Evolutionary conservation across 331 rosid genomes (phyloP).

Genomic region (Arachis monticola): DNA sequence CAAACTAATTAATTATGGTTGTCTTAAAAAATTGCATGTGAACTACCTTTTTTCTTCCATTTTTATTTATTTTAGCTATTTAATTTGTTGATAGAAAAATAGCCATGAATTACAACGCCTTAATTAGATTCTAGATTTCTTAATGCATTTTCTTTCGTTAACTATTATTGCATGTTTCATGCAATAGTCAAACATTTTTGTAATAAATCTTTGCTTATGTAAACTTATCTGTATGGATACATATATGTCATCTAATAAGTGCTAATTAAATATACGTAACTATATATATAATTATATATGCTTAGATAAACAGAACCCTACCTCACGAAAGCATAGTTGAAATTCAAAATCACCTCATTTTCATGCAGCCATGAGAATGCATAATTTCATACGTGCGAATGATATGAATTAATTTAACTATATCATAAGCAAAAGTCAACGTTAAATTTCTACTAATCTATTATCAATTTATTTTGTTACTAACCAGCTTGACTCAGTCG

Average conservation of each 20-base stretch:
- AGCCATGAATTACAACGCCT: slow-evolving; percentile 10
- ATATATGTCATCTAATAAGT: slow-evolving; percentile 5
- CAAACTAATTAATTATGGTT: too few species aligned
- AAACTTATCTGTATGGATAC: background rate
- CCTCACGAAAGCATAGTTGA: slow-evolving; percentile 10
- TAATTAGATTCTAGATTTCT: slow-evolving; percentile 5
- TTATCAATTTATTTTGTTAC: background rate
- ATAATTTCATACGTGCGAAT: background rate
- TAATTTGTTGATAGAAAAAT: too few species aligned
- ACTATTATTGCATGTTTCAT: background rate
- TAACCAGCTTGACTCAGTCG: too few species aligned
- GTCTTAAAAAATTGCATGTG: too few species aligned
- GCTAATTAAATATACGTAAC: background rate
- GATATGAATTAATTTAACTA: slow-evolving; percentile 12
- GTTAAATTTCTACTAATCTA: slow-evolving; percentile 9
- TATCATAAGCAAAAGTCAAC: slow-evolving; percentile 34
- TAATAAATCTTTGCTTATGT: background rate
- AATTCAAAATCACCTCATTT: slow-evolving; percentile 12
- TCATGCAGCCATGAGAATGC: slow-evolving; percentile 32
- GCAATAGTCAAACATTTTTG: slow-evolving; percentile 20
- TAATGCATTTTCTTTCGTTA: background rate
- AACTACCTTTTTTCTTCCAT: too few species aligned
- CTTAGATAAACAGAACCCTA: background rate
- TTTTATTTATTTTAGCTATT: too few species aligned
- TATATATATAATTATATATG: background rate